Conservation (phyloP, 805 yeast genomes). For the Myxozyma lipomycoides region DNA sequence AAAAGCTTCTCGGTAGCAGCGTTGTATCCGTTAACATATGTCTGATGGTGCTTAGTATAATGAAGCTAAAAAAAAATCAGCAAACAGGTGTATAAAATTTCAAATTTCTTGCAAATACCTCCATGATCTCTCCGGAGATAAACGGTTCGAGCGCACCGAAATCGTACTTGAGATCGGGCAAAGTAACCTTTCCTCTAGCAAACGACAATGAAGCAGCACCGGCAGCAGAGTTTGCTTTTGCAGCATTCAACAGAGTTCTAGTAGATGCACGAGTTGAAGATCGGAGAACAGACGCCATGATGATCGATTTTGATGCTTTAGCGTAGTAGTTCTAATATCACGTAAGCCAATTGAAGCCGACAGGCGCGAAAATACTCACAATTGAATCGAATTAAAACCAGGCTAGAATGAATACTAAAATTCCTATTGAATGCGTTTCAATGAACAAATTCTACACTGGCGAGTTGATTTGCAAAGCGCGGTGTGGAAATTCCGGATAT, state of each 20-base stretch:
- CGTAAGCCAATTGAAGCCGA: too few relatives aligned
- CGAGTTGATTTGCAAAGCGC: too few relatives aligned
- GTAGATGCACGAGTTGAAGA: conserved; percentile 8
- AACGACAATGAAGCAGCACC: conserved; percentile 3
- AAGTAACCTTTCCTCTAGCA: conserved; percentile 38
- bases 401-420: too few relatives aligned
- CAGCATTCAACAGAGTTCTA: too few relatives aligned
- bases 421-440: too few relatives aligned
- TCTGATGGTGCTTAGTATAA: conserved; percentile 88
- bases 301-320: too few relatives aligned
- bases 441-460: too few relatives aligned
- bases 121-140: conserved; percentile 83
- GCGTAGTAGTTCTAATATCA: too few relatives aligned
- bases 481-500: too few relatives aligned
- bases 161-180: conserved; percentile 81
- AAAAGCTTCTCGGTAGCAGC: conserved; percentile 67
- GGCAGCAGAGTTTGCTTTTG: too few relatives aligned
- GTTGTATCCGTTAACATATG: conserved; percentile 83
- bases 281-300: not conserved
- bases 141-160: conserved; percentile 81
- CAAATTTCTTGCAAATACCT: conserved; percentile 16
- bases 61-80: conserved; percentile 41
- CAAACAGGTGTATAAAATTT: not conserved
- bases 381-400: too few relatives aligned
- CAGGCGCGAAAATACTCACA: too few relatives aligned